Percentiles rank a stretch among this genome's conserved stretches.
phyloP scores from a whole-genome alignment of 805 yeast species.

The Sugiyamaella mastotermitis region DNA sequence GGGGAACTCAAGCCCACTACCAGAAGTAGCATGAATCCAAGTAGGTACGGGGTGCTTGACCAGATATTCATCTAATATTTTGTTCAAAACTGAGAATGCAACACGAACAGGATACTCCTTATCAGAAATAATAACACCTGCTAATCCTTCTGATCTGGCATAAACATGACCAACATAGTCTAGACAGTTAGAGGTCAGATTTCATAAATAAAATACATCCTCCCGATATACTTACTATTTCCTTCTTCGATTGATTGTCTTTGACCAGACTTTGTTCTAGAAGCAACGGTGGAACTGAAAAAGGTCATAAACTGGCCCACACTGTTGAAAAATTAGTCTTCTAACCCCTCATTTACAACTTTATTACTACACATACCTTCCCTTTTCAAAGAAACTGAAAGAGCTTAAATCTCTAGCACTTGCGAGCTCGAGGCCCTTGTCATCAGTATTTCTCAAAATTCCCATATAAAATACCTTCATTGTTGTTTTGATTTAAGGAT shows the following conservation, averaged over 20 bases:
- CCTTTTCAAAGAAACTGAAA: slow-evolving; percentile 84
- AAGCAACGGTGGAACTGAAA: slow-evolving; percentile 84
- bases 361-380: slow-evolving; percentile 30
- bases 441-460: slow-evolving; percentile 56
- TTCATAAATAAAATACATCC: background rate
- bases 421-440: slow-evolving; percentile 67
- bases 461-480: slow-evolving; percentile 95
- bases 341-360: background rate
- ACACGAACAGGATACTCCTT: slow-evolving; percentile 96
- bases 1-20: slow-evolving; percentile 43
- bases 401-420: slow-evolving; percentile 77
- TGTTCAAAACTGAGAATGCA: slow-evolving; percentile 88
- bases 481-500: slow-evolving; percentile 1
- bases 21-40: slow-evolving; percentile 49
- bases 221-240: slow-evolving; percentile 17
- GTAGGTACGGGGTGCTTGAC: slow-evolving; percentile 69
- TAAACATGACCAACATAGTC: slow-evolving; percentile 87
- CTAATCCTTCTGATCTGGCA: slow-evolving; percentile 81
- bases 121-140: slow-evolving; percentile 89
- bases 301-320: slow-evolving; percentile 94
- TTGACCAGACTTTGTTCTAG: slow-evolving; percentile 82
- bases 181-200: slow-evolving; percentile 10
- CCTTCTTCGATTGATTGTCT: slow-evolving; percentile 94
- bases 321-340: slow-evolving; percentile 25
- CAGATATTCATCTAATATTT: slow-evolving; percentile 83